Conservation (phyloP, 73 alveolate species). For the Paramecium sexaurelia region DNA sequence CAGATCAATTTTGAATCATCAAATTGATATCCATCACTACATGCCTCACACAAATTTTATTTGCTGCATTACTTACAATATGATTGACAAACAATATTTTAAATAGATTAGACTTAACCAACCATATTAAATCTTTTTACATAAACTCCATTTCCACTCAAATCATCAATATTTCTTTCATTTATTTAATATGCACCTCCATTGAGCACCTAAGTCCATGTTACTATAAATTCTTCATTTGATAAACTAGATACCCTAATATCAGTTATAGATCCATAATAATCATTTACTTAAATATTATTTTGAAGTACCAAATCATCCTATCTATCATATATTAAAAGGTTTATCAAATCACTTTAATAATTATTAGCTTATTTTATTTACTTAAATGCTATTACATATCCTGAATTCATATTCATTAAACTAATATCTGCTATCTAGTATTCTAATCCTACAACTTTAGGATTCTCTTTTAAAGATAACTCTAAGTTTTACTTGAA, state of each 20-base stretch:
- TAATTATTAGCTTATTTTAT: background rate
- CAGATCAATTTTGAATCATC: background rate
- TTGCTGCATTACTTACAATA: constrained; percentile 14
- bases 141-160: background rate
- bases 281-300: background rate
- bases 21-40: background rate
- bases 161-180: background rate
- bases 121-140: background rate
- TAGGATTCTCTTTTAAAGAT: background rate
- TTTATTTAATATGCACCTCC: background rate
- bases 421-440: background rate
- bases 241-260: background rate
- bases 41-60: background rate
- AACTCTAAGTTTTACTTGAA: background rate
- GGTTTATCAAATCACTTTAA: background rate
- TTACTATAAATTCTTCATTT: background rate
- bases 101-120: background rate
- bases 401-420: background rate
- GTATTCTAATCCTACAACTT: background rate
- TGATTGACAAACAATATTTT: background rate
- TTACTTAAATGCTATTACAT: background rate
- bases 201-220: background rate
- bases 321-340: background rate
- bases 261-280: background rate
- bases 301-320: background rate